A percentile compares a stretch with the other conserved stretches of the same genome.
Evolutionary conservation across 2,329 filamentous ascomycete species (phyloP).

Genomic region (Alternaria triticimaculans): DNA sequence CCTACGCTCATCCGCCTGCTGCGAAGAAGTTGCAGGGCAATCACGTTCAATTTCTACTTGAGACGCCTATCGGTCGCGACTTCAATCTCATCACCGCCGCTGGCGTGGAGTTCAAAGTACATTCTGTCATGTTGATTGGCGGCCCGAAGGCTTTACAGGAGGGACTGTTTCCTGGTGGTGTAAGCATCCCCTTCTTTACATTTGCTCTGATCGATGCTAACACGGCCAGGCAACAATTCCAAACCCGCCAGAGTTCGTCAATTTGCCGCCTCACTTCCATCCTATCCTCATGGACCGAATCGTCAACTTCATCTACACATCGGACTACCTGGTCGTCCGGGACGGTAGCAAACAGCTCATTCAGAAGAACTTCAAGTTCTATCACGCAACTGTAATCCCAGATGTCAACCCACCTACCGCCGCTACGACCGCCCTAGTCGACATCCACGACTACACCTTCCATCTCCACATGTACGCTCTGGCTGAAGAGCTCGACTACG

Average conservation of each 20-base stretch:
- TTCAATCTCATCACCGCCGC: constrained; percentile 15
- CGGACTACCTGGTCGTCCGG: constrained; percentile 10
- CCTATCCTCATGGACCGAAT: constrained; percentile 16
- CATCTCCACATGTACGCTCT: constrained; percentile 20
- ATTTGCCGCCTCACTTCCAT: constrained; percentile 8
- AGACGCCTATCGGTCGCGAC: constrained; percentile 12
- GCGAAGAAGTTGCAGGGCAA: not conserved
- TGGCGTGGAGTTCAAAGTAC: constrained; percentile 17
- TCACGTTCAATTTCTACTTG: constrained; percentile 4
- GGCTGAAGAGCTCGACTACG: constrained; percentile 13
- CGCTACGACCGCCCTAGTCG: constrained; percentile 1
- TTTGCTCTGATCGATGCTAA: not conserved
- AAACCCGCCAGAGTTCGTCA: constrained; percentile 1
- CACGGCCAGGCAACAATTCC: not conserved
- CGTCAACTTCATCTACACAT: constrained; percentile 22
- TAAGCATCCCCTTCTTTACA: not conserved
- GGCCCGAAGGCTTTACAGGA: constrained; percentile 14
- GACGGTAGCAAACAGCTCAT: not conserved
- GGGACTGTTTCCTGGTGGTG: constrained; percentile 12
- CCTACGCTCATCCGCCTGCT: not conserved
- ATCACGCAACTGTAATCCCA: constrained; percentile 1
- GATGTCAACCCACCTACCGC: not conserved
- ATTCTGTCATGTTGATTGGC: constrained; percentile 20
- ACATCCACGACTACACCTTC: constrained; percentile 5
- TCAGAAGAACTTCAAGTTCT: constrained; percentile 5